Base-by-base conservation (phyloP, 139 green algal species). In the Micractinium sp. region DNA sequence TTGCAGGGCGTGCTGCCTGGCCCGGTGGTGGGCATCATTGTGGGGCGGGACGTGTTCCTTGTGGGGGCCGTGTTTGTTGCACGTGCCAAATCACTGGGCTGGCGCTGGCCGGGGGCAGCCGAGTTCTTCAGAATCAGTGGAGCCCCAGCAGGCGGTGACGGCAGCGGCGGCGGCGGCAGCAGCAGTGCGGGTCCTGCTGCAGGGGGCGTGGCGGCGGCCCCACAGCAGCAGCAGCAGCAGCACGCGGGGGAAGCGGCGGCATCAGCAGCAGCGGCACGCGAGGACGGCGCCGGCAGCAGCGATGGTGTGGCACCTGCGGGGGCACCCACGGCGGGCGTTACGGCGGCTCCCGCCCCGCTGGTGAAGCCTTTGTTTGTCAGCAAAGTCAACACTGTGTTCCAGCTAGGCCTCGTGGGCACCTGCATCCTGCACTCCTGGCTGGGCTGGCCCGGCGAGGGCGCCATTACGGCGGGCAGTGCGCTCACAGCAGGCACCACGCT, bases 341-440 rank as follows among this genome's bases (percentile, higher is more conserved):
- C n/a, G 4, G 53, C 39, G 56, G 86, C 74, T 15, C 79, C 86
- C 22, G 93, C 89, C 12, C 79, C 85, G 1, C 79, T 90, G 84
- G 89, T 97, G n/a, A 78, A 93, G 87, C 96, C 96, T 0, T 86
- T 98, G 80, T 88, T 96, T 61, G 92, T 98, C 33, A 97, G 94
- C 91, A 90, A 90, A 38, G 89, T 96, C 20, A 99, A 99, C 89
- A 99, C 97, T 12, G 95, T 93, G 81, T 84, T 98, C 25, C 96
- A 98, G 90, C 89, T 99, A 83, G 78, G 78, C 19, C 87, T 98
- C 20, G 84, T 98, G 36, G 93, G 84, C 2, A 91, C 89, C 3
- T 97, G 93, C 89, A 91, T 98, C 71, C 87, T 78, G 19, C 83
- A 93, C 31, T 89, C 91, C 16, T 94, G 91, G 93, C 90, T 95